Conservation (phyloP, 768 basidiomycete species). For the Chalciporus pseudorubinellus region DNA sequence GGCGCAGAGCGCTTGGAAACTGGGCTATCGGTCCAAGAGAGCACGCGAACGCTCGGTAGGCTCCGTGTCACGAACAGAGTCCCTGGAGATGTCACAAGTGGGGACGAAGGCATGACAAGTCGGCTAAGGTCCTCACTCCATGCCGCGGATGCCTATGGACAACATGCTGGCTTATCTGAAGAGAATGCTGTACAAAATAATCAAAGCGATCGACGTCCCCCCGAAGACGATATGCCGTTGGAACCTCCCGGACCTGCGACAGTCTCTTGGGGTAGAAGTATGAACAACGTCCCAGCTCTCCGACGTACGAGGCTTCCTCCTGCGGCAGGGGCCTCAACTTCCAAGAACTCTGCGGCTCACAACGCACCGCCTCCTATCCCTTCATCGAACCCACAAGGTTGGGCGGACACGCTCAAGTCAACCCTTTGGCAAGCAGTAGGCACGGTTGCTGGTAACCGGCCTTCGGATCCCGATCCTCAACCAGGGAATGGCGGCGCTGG, state of each 20-base stretch:
- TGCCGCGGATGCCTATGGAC: not conserved
- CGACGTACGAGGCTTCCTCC: constrained; percentile 12
- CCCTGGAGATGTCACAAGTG: constrained; percentile 44
- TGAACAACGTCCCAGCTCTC: constrained; percentile 24
- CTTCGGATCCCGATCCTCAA: constrained; percentile 11
- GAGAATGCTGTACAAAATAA: not conserved
- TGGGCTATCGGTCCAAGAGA: constrained; percentile 28
- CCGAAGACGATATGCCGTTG: constrained; percentile 5
- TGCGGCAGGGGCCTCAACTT: constrained; percentile 2
- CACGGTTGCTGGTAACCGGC: constrained; percentile 44
- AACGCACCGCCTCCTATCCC: not conserved
- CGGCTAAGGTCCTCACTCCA: not conserved
- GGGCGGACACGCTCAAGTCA: constrained; percentile 43
- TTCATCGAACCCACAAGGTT: constrained; percentile 28
- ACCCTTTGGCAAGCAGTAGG: constrained; percentile 50
- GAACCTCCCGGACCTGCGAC: constrained; percentile 24
- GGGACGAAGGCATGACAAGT: constrained; percentile 29
- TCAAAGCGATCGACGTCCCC: not conserved
- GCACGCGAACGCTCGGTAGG: constrained; percentile 39
- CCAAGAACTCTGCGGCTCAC: not conserved
- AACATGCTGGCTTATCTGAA: not conserved
- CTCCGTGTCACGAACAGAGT: constrained; percentile 49
- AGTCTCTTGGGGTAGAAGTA: constrained; percentile 29
- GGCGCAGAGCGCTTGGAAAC: constrained; percentile 14
- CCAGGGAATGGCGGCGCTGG: not conserved